Base-by-base conservation (phyloP, 345 rosid species). In the Noccaea bulbosa region DNA sequence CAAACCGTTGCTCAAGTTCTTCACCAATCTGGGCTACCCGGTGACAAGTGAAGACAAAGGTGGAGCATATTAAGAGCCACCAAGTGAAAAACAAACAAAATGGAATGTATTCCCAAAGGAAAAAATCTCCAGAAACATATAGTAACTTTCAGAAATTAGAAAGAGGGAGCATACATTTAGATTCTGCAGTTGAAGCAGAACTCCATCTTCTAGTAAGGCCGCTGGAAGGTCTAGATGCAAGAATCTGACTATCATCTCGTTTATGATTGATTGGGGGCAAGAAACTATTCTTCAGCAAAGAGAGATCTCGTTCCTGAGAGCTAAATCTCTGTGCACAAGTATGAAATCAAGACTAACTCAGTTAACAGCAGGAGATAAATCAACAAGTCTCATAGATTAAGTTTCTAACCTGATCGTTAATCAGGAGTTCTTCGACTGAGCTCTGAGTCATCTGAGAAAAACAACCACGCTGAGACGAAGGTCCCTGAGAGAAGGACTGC, bases 401-500 rank as follows among this genome's bases (percentile, higher is more conserved):
- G 52, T 33, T 35, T 3, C 45, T 46, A 34, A 89, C 98, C 89
- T 83, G 98, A 43, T 88, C 93, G 11, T 78, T 81, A 9, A 80
- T 68, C 34, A 78, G 16, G 67, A 77, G 71, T 24, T 88, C 97
- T n/a, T 85, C 92, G 5, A 85, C 67, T 47, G 97, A 85, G 34
- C 65, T 83, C 77, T 91, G 94, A 59, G 94, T 91, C 72, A 91
- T 73, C 87, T 91, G 96, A 71, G 98, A 89, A 69, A 88, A 80
- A 35, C 81, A 61, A 73, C 89, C 87, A 49, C 81, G 91, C 83
- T 91, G 99, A 64, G 93, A 84, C 41, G 99, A 88, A 71, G 79
- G 69, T 30, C 98, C 98, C 77, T 86, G 98, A 7, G 98, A 91
- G 69, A 86, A 82, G 3, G 97, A 95, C 65, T 92, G 98, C 66